phyloP scores from a whole-genome alignment of 75 land plant species.

The Cryptomeria japonica region DNA sequence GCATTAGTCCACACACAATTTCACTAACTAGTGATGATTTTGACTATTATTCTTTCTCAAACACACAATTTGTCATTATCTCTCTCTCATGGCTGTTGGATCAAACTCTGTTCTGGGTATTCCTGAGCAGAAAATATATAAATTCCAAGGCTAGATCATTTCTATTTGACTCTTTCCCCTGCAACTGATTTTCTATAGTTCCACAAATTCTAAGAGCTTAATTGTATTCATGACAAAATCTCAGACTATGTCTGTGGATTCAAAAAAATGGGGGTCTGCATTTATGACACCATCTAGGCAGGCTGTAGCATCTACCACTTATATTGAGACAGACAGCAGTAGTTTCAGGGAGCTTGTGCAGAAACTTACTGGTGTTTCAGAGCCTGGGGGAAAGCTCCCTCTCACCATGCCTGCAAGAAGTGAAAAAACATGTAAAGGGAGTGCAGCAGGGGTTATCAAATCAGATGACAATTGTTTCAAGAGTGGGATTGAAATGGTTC shows the following conservation, averaged over 20 bases:
- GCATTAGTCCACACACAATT: no score
- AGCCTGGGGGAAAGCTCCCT: constrained; percentile 20
- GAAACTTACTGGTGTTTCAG: constrained; percentile 38
- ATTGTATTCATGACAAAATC: background rate
- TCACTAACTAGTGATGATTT: no score
- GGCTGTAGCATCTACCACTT: constrained; percentile 19
- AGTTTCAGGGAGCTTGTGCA: constrained; percentile 39
- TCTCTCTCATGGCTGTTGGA: no score
- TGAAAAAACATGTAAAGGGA: background rate
- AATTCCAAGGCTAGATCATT: no score
- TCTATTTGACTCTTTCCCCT: no score
- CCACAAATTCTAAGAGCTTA: no score
- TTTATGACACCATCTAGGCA: background rate
- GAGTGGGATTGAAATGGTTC: background rate
- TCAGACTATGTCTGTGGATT: background rate
- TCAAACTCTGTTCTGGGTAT: no score
- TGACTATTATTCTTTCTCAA: no score
- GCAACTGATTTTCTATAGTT: no score
- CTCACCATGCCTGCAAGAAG: constrained; percentile 18
- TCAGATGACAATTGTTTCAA: background rate
- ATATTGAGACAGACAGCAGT: constrained; percentile 28
- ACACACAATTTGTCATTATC: no score
- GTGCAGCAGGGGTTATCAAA: background rate
- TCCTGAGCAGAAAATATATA: no score
- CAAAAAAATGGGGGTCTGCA: background rate